phyloP scores from a whole-genome alignment of 2,329 filamentous ascomycete genomes.

The Cladosporium sp. region DNA sequence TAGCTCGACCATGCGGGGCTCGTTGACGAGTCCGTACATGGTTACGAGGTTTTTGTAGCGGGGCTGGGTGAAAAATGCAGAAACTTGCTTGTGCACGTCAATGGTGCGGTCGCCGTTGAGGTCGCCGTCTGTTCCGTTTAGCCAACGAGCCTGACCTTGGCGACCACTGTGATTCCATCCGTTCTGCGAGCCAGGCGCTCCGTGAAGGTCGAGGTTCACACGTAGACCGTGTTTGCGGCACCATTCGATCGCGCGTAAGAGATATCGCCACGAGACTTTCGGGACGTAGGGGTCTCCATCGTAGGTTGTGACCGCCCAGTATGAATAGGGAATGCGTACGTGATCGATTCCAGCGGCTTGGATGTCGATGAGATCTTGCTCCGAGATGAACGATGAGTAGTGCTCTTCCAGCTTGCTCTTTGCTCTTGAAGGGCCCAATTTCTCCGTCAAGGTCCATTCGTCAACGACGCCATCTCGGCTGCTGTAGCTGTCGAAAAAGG shows the following conservation, averaged over 20 bases:
- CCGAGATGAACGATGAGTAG: conserved; percentile 83
- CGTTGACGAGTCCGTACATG: conserved; percentile 92
- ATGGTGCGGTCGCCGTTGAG: conserved; percentile 76
- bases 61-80: conserved; percentile 86
- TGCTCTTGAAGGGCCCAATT: conserved; percentile 63
- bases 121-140: conserved; percentile 81
- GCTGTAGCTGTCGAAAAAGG: conserved; percentile 69
- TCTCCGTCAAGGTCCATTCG: conserved; percentile 72
- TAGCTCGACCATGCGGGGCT: conserved; percentile 75
- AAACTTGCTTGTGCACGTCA: conserved; percentile 80
- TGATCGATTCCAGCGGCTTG: conserved; percentile 86
- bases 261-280: conserved; percentile 85
- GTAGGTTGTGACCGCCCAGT: conserved; percentile 89
- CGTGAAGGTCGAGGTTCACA: conserved; percentile 89
- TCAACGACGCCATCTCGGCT: conserved; percentile 66
- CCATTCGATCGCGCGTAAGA: conserved; percentile 89
- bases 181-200: conserved; percentile 88
- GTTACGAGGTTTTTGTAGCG: conserved; percentile 88
- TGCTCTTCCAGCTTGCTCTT: conserved; percentile 75
- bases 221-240: conserved; percentile 86
- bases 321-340: conserved; percentile 90
- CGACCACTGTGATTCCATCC: conserved; percentile 96
- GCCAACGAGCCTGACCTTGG: conserved; percentile 75
- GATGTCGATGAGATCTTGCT: conserved; percentile 79
- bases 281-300: conserved; percentile 82